Base-by-base conservation (phyloP, 2,329 filamentous ascomycete genomes). In the Claviceps citrina region DNA sequence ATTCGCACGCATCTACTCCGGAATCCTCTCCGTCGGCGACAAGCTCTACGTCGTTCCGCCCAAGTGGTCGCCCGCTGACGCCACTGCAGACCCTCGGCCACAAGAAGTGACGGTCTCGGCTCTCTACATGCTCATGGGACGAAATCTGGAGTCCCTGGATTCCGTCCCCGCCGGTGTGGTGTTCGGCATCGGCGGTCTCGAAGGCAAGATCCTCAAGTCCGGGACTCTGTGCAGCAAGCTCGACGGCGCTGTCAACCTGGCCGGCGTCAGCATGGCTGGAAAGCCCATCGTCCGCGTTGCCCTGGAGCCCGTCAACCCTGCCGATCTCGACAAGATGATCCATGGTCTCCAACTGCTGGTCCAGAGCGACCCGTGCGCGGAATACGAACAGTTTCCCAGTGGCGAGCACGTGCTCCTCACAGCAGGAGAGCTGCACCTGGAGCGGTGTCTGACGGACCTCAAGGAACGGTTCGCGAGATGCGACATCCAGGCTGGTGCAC, bases 371-470 rank as follows among this genome's bases (percentile, higher is more conserved):
- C 89, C 91, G 0, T 96, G 91, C 52, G 91, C 89, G 12, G 80
- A 93, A 56, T 98, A 98, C 51, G 87, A 96, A 56, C 84, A 93
- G 38, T 80, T 96, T 39, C 73, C 80, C 42, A 95, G 81, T 49
- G 91, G 91, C 42, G 91, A 98, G 61, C 91, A 98, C 58, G 91
- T 98, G 31, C 76, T 98, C 18, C 62, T 94, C 28, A 96, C 91
- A 1, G 91, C 91, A 5, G 91, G 91, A 40, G 91, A 98, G 59
- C 57, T 98, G 48, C 91, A 98, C 62, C 68, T 98, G 3, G 91
- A 98, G 60, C 71, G 91, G 42, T 98, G 91, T 56, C 60, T 98
- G 43, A 94, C 91, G 39, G 91, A 98, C 64, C 67, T 98, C 20
- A 75, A 85, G 45, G 91, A 98, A 55, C 72, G 91, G 5, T 98